Conservation (phyloP, 116 monocot genomes). For the Cymodocea nodosa region DNA sequence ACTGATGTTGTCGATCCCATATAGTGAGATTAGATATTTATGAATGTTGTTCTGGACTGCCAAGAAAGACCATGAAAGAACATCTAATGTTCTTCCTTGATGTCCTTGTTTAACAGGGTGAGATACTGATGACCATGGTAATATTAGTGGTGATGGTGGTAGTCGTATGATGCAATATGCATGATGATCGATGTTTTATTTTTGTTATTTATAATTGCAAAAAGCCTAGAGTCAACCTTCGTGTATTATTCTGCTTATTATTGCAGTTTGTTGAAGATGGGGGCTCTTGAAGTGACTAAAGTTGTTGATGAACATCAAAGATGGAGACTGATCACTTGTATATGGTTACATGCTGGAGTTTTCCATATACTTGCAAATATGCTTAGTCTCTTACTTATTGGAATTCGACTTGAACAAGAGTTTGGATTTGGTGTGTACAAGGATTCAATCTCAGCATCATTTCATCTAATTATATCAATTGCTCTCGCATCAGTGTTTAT, state of each 20-base stretch:
- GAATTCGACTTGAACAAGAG: constrained; percentile 84
- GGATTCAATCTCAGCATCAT: not conserved
- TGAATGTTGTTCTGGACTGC: too few relatives aligned
- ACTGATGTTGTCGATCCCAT: too few relatives aligned
- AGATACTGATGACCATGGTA: too few relatives aligned
- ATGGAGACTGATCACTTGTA: constrained; percentile 66
- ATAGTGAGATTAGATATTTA: too few relatives aligned
- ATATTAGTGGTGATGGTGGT: too few relatives aligned
- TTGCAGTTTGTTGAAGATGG: constrained; percentile 53
- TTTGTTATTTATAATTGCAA: not conserved
- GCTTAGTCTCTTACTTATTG: constrained; percentile 65
- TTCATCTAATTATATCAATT: not conserved
- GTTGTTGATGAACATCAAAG: constrained; percentile 38
- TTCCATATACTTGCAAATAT: constrained; percentile 57
- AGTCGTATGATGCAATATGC: not conserved
- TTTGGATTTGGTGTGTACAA: constrained; percentile 79
- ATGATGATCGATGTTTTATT: not conserved
- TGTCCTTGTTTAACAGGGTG: too few relatives aligned
- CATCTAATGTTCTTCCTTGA: too few relatives aligned
- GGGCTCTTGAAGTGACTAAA: constrained; percentile 43
- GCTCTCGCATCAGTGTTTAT: not conserved
- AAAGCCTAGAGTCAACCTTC: not conserved
- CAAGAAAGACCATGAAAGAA: too few relatives aligned
- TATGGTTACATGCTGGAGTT: constrained; percentile 73
- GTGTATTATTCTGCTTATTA: not conserved